Evolutionary conservation across 495 filamentous ascomycete species (phyloP).

Genomic region (Massariosphaeria phaeospora): DNA sequence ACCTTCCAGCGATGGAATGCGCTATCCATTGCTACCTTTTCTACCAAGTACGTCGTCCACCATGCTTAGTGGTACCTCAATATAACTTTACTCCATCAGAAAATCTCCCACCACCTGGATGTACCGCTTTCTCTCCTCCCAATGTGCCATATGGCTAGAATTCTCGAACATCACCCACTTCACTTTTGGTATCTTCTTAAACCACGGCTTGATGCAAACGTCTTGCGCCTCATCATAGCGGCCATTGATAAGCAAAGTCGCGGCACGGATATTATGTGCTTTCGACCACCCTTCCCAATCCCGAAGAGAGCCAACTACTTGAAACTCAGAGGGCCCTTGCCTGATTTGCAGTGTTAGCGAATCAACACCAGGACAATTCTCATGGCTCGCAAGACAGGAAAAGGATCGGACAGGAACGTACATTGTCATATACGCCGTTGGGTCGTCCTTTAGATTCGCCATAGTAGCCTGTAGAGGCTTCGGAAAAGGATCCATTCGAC

Average conservation of each 20-base stretch:
- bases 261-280: conserved; percentile 40
- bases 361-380: too few species aligned
- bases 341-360: conserved; percentile 28
- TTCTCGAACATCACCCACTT: conserved; percentile 47
- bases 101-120: conserved; percentile 33
- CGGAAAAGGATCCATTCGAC: conserved; percentile 42
- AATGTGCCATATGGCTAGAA: conserved; percentile 46
- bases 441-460: conserved; percentile 42
- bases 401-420: background rate
- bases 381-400: background rate
- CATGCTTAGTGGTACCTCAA: too few species aligned
- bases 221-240: conserved; percentile 49
- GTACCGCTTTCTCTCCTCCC: conserved; percentile 43
- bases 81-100: too few species aligned
- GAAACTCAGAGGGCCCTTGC: conserved; percentile 49
- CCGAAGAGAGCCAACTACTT: conserved; percentile 44
- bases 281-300: conserved; percentile 40
- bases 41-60: too few species aligned
- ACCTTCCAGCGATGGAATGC: too few species aligned
- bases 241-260: conserved; percentile 50
- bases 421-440: conserved; percentile 48
- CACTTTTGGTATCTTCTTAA: conserved; percentile 42
- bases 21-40: too few species aligned
- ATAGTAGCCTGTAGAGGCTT: conserved; percentile 35
- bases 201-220: conserved; percentile 44